These are phyloP conservation scores for Aspergillus jensenii DNA, from an alignment of 2,329 filamentous ascomycete species.

Conservation along the genomic window DNA sequence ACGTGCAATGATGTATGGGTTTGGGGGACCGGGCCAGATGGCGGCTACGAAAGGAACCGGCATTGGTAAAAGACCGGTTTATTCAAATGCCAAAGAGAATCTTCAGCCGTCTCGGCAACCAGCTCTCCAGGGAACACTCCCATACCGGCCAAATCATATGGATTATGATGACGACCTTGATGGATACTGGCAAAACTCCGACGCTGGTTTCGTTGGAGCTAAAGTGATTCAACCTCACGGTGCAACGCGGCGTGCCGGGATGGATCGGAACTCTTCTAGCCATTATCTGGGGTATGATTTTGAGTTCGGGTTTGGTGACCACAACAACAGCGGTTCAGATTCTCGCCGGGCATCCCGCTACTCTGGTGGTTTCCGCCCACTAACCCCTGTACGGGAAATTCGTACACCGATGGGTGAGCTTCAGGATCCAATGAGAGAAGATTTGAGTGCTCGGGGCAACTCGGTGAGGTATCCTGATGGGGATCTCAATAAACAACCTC, in stretches of 20 bases:
- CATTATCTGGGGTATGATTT: constrained; percentile 20
- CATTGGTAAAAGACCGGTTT: constrained; percentile 14
- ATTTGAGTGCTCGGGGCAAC: background rate
- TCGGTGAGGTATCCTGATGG: constrained; percentile 20
- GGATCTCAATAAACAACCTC: constrained; percentile 24
- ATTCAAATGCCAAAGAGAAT: constrained; percentile 11
- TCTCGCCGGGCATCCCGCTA: constrained; percentile 20
- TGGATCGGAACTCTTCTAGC: constrained; percentile 7
- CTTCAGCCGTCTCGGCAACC: constrained; percentile 8
- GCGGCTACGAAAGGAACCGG: constrained; percentile 7
- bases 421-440: constrained; percentile 5
- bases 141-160: background rate
- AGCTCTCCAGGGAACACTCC: constrained; percentile 3
- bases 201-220: constrained; percentile 8
- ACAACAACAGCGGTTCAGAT: constrained; percentile 15
- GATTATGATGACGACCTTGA: constrained; percentile 17
- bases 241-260: constrained; percentile 9
- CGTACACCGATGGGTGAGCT: constrained; percentile 17
- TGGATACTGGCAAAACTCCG: constrained; percentile 15
- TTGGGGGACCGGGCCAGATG: constrained; percentile 18
- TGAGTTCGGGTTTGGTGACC: constrained; percentile 24
- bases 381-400: constrained; percentile 24
- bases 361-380: constrained; percentile 18
- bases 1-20: constrained; percentile 33
- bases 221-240: constrained; percentile 16